Base-by-base conservation (phyloP, 768 basidiomycete genomes). In the Pholiota microspora region DNA sequence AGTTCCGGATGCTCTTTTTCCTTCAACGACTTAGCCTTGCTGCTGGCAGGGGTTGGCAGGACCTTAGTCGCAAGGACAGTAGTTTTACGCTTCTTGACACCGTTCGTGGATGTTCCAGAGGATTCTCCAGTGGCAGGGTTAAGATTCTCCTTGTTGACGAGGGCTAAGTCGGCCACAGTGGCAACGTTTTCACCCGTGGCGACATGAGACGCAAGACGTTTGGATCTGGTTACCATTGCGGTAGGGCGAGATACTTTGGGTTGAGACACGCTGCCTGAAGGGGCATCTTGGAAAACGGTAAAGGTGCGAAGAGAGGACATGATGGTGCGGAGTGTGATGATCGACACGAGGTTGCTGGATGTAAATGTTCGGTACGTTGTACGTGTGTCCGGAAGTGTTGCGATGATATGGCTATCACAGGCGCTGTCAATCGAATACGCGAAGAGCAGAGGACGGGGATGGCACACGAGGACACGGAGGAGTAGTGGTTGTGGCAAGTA, bases 91-190 rank as follows among this genome's bases (percentile, higher is more conserved):
- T 88, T 88, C 73, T 88, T 88, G 25, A 70, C 66, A 15, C 71
- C 67, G 52, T 57, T 64, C 4, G 59, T 60, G 13, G 72, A 63
- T 15, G 76, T 63, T 31, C 73, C 78, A 2, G 83, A 69, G 32
- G 81, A 83, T 55, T 81, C 78, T 5, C 89, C 89, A 2, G 89
- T 91, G 61, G 85, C 58, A 42, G 89, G 89, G 67, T 91, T 78
- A 40, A 85, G 74, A 65, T 92, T 92, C 71, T 92, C 89, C 77
- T 92, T 92, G 74, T 90, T 87, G 35, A 74, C 62, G 32, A 75
- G 69, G 8, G 70, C 67, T 23, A 69, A 67, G 4, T 74, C 68
- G 55, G 72, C 42, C 10, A 40, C 16, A 31, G 38, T 51, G 40
- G 40, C 51, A 44, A 51, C 35, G 21, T 51, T 45, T 38, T 36